phyloP scores from a whole-genome alignment of 306 rosid genomes.

The Trifolium fragiferum region DNA sequence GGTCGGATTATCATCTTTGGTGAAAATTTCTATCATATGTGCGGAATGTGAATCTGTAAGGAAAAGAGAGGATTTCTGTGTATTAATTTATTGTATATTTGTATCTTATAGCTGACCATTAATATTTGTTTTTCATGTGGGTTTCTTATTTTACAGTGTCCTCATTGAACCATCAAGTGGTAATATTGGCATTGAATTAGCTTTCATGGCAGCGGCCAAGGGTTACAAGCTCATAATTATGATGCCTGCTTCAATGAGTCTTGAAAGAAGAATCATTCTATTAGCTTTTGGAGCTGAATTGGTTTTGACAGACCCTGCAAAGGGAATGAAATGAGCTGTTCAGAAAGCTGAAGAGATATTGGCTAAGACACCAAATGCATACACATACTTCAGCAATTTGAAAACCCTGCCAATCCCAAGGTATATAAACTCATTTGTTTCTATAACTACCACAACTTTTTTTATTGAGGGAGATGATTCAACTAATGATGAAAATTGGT shows the following conservation, averaged over 20 bases:
- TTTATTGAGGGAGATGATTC: no score
- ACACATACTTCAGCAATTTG: conserved; percentile 80
- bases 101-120: conserved; percentile 39
- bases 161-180: conserved; percentile 84
- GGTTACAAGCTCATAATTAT: conserved; percentile 73
- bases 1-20: no score
- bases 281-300: conserved; percentile 80
- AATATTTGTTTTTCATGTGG: conserved; percentile 22
- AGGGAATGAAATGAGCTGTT: conserved; percentile 85
- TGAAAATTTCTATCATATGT: no score
- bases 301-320: conserved; percentile 78
- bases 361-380: conserved; percentile 77
- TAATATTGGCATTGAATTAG: no score
- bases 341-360: conserved; percentile 82
- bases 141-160: conserved; percentile 53
- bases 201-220: conserved; percentile 86
- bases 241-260: conserved; percentile 93
- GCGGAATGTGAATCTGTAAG: no score
- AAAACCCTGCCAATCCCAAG: conserved; percentile 92
- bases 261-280: conserved; percentile 78
- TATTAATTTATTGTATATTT: conserved; percentile 26
- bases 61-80: background rate
- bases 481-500: no score
- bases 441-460: conserved; percentile 11
- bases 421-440: conserved; percentile 43